phyloP scores from a whole-genome alignment of 2,329 filamentous ascomycete species.

The Septoria linicola region DNA sequence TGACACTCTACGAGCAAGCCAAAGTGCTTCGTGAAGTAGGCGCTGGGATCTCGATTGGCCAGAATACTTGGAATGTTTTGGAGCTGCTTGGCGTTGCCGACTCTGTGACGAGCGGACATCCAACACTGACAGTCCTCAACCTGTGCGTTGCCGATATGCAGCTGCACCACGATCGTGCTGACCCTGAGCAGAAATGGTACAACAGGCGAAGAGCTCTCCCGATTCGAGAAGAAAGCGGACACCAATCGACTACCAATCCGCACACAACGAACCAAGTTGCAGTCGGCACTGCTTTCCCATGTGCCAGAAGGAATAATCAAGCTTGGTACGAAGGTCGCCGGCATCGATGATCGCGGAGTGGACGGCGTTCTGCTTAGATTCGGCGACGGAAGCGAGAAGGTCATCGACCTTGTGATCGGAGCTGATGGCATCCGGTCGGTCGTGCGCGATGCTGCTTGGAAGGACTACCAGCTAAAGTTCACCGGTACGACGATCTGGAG shows the following conservation, averaged over 20 bases:
- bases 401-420: slow-evolving; percentile 40
- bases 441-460: slow-evolving; percentile 45
- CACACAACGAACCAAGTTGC: slow-evolving; percentile 41
- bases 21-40: slow-evolving; percentile 49
- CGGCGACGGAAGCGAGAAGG: slow-evolving; percentile 39
- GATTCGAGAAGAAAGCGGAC: slow-evolving; percentile 9
- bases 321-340: slow-evolving; percentile 47
- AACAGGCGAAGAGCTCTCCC: slow-evolving; percentile 21
- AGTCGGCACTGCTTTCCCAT: slow-evolving; percentile 50
- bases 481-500: slow-evolving; percentile 53
- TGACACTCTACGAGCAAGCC: slow-evolving; percentile 49
- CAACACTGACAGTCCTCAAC: slow-evolving; percentile 21
- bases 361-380: slow-evolving; percentile 47
- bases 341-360: slow-evolving; percentile 41
- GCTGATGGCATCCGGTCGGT: slow-evolving; percentile 56
- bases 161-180: neutral
- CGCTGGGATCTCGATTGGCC: slow-evolving; percentile 49
- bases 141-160: slow-evolving; percentile 6
- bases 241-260: slow-evolving; percentile 16
- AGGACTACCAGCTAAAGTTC: slow-evolving; percentile 48
- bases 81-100: slow-evolving; percentile 48
- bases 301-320: slow-evolving; percentile 48
- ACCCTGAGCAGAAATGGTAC: slow-evolving; percentile 18
- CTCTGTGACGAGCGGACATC: slow-evolving; percentile 31
- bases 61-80: slow-evolving; percentile 51